These are phyloP conservation scores for Candida piceae DNA, from an alignment of 805 yeast genomes.

Conservation along the genomic window DNA sequence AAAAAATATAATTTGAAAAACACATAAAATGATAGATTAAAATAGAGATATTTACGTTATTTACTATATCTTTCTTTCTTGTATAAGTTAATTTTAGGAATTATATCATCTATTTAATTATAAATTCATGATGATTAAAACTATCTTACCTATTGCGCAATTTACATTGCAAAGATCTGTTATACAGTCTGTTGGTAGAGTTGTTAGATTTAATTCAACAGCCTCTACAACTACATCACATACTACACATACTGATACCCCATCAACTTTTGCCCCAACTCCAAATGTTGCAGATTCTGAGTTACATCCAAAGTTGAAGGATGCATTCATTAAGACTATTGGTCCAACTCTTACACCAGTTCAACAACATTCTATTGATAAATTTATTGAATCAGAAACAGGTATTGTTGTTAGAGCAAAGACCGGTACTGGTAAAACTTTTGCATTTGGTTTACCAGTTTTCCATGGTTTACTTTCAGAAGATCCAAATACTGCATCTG, in stretches of 20 bases:
- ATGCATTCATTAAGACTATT: slow-evolving; percentile 32
- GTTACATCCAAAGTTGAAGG: slow-evolving; percentile 22
- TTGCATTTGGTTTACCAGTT: slow-evolving; percentile 81
- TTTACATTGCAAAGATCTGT: neutral
- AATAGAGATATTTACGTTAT: no score
- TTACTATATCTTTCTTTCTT: no score
- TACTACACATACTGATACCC: neutral
- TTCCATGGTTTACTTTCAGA: slow-evolving; percentile 45
- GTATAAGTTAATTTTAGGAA: no score
- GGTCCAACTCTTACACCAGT: slow-evolving; percentile 59
- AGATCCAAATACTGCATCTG: slow-evolving; percentile 27
- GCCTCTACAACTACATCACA: neutral
- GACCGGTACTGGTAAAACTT: slow-evolving; percentile 94
- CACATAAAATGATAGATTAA: no score
- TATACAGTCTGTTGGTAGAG: neutral
- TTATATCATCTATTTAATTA: no score
- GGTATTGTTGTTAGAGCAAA: slow-evolving; percentile 86
- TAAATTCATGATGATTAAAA: neutral
- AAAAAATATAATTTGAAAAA: no score
- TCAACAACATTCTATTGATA: slow-evolving; percentile 57
- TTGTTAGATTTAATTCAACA: slow-evolving; percentile 6
- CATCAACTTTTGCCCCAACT: slow-evolving; percentile 10
- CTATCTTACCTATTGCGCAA: neutral
- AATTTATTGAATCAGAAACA: slow-evolving; percentile 43
- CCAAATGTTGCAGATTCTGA: slow-evolving; percentile 22